These are phyloP conservation scores for Erigeron philadelphicus DNA, from an alignment of 140 eudicot genomes.

Conservation along the genomic window DNA sequence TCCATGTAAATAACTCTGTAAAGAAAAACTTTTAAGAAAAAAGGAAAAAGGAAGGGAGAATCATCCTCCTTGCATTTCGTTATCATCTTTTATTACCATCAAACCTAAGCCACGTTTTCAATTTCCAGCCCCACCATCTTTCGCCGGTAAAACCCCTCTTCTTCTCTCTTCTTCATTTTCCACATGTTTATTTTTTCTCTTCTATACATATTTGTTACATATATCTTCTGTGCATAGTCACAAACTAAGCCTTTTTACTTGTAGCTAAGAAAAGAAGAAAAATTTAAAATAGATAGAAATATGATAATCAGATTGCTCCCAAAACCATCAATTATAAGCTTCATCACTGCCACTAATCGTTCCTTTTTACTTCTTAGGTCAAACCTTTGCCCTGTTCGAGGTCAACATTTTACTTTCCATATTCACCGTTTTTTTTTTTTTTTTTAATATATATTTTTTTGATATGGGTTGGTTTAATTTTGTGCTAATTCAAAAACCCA, in stretches of 20 bases:
- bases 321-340: conserved; percentile 23
- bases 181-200: background rate
- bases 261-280: background rate
- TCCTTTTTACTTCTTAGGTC: conserved; percentile 19
- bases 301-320: conserved; percentile 31
- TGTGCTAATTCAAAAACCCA: conserved; percentile 10
- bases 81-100: background rate
- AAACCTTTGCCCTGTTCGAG: conserved; percentile 16
- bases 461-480: background rate
- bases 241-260: background rate
- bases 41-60: too few species aligned
- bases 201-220: background rate
- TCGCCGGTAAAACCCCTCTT: conserved; percentile 4
- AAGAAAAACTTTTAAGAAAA: too few species aligned
- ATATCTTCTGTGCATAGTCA: background rate
- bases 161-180: background rate
- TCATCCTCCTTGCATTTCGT: background rate
- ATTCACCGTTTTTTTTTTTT: background rate
- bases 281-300: background rate
- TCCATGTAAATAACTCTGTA: too few species aligned
- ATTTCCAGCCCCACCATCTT: background rate
- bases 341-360: conserved; percentile 28
- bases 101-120: background rate
- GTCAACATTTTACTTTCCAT: conserved; percentile 13
- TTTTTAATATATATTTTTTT: background rate